These are phyloP conservation scores for Malbranchea cinnamomea DNA, from an alignment of 2,329 filamentous ascomycete species.

Conservation along the genomic window DNA sequence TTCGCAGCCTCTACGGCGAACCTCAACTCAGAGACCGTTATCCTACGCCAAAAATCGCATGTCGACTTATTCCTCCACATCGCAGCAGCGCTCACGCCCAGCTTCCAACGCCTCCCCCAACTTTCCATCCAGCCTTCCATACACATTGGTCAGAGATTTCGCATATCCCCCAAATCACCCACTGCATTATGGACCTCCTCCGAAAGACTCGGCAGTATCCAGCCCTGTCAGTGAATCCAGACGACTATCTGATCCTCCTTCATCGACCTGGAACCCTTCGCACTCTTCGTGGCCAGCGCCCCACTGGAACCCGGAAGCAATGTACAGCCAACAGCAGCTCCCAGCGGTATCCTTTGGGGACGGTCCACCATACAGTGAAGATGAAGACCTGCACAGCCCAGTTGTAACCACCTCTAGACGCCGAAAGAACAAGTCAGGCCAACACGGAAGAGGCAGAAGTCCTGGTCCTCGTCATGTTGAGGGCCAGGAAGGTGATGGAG, in stretches of 20 bases:
- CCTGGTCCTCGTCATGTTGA: too few relatives aligned
- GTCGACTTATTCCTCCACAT: conserved; percentile 65
- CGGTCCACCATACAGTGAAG: conserved; percentile 86
- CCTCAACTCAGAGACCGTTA: conserved; percentile 52
- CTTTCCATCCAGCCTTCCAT: conserved; percentile 72
- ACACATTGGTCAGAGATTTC: conserved; percentile 90
- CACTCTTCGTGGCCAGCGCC: conserved; percentile 41
- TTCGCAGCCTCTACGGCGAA: conserved; percentile 45
- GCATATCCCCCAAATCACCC: conserved; percentile 73
- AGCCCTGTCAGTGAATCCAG: conserved; percentile 70
- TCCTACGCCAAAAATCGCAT: conserved; percentile 68
- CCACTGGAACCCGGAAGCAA: conserved; percentile 32
- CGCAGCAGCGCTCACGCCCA: conserved; percentile 53
- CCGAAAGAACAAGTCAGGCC: conserved; percentile 65
- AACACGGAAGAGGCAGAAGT: conserved; percentile 35
- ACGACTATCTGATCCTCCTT: conserved; percentile 67
- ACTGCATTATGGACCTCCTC: conserved; percentile 85
- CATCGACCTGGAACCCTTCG: conserved; percentile 57
- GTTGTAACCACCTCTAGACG: conserved; percentile 71
- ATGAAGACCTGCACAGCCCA: conserved; percentile 85
- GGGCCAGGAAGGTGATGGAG: conserved; percentile 47
- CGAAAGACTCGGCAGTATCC: conserved; percentile 63
- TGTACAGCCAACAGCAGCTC: conserved; percentile 52
- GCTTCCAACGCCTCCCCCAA: conserved; percentile 64
- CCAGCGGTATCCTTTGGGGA: conserved; percentile 74